phyloP scores from a whole-genome alignment of 2,329 filamentous ascomycete species.

The Drechslera avenae region DNA sequence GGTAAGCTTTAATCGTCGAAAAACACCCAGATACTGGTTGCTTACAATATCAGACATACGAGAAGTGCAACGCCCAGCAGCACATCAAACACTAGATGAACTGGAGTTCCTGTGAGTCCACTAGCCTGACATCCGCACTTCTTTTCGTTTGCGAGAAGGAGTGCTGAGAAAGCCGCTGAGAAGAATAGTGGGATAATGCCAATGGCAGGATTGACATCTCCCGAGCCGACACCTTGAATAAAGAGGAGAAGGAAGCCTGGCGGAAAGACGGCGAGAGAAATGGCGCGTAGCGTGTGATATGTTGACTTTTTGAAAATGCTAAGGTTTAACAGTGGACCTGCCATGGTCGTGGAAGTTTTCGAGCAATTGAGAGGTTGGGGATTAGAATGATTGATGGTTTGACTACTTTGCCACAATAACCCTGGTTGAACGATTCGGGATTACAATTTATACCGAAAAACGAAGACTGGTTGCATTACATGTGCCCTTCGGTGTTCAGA shows the following conservation, averaged over 20 bases:
- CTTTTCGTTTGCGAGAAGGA: conserved; percentile 33
- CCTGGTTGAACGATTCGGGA: too few relatives aligned
- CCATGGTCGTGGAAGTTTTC: not conserved
- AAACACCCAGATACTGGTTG: too few relatives aligned
- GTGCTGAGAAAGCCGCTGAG: conserved; percentile 27
- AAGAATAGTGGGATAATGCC: conserved; percentile 37
- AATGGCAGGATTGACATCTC: conserved; percentile 35
- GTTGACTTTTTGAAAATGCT: conserved; percentile 31
- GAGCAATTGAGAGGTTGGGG: not conserved
- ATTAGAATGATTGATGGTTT: not conserved
- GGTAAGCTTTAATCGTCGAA: not conserved
- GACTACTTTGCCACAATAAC: too few relatives aligned
- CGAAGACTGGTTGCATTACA: too few relatives aligned
- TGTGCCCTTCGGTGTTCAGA: not conserved
- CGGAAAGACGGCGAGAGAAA: conserved; percentile 29
- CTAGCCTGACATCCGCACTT: conserved; percentile 30
- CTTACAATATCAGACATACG: conserved; percentile 30
- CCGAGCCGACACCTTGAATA: conserved; percentile 29
- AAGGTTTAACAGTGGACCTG: conserved; percentile 27
- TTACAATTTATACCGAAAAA: too few relatives aligned
- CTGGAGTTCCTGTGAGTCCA: conserved; percentile 33
- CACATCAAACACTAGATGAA: conserved; percentile 34
- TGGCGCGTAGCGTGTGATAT: conserved; percentile 30
- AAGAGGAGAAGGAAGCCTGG: conserved; percentile 37
- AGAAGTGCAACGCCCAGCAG: conserved; percentile 25